phyloP scores from a whole-genome alignment of 2,329 filamentous ascomycete genomes.

The Aspergillus tamarii region DNA sequence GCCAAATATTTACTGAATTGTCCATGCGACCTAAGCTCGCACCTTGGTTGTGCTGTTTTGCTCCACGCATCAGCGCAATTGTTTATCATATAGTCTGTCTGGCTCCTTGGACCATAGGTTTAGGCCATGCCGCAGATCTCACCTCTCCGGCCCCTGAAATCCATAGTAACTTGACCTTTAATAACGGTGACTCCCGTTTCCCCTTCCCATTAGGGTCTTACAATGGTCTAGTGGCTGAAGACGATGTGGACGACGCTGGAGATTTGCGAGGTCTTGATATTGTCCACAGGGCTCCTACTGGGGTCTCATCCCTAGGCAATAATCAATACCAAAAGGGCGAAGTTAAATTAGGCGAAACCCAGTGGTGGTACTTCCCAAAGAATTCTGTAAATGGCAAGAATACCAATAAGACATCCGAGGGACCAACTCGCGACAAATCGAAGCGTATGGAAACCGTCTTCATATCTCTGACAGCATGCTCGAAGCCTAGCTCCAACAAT shows the following conservation, averaged over 20 bases:
- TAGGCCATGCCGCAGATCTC: constrained; percentile 65
- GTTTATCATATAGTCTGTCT: constrained; percentile 65
- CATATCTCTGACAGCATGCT: constrained; percentile 84
- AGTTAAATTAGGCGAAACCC: constrained; percentile 63
- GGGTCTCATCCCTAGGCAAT: constrained; percentile 59
- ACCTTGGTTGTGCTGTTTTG: constrained; percentile 72
- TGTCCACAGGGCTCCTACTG: constrained; percentile 60
- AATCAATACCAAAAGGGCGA: constrained; percentile 66
- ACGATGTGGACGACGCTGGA: constrained; percentile 33
- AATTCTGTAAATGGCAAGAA: constrained; percentile 55
- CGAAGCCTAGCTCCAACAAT: constrained; percentile 66
- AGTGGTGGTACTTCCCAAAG: constrained; percentile 67
- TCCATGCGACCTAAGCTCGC: constrained; percentile 58
- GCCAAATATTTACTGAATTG: constrained; percentile 3
- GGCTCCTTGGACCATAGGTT: constrained; percentile 62
- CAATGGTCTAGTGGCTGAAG: constrained; percentile 35
- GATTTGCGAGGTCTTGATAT: constrained; percentile 45
- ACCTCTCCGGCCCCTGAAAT: constrained; percentile 47
- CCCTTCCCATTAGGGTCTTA: constrained; percentile 32
- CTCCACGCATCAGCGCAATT: constrained; percentile 66
- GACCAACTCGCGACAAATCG: constrained; percentile 31
- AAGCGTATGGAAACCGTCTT: constrained; percentile 62
- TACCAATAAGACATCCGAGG: constrained; percentile 36
- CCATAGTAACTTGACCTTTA: constrained; percentile 52
- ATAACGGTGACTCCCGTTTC: constrained; percentile 33